Conservation (phyloP, 2,329 filamentous ascomycete genomes). For the Orbilia oligospora region DNA sequence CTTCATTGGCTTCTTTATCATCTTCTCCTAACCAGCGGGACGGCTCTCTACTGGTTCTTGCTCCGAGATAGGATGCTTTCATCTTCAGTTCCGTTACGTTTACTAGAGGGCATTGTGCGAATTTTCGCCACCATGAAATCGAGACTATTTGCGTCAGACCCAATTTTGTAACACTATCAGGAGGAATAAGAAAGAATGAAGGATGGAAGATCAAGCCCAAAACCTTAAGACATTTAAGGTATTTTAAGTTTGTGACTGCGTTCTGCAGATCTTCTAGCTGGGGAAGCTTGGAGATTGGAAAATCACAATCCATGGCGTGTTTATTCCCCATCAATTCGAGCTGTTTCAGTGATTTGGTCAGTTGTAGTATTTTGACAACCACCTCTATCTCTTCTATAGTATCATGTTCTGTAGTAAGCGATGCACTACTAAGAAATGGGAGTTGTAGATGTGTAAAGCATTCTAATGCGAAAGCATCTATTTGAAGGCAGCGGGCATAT, state of each 20-base stretch:
- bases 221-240: background rate
- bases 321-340: background rate
- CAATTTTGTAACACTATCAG: background rate
- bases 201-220: constrained; percentile 4
- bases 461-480: background rate
- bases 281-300: background rate
- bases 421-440: background rate
- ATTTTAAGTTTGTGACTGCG: background rate
- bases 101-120: no score
- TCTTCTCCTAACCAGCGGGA: no score
- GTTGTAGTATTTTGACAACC: background rate
- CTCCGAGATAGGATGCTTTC: no score
- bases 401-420: no score
- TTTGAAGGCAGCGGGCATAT: background rate
- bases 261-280: background rate
- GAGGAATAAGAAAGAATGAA: constrained; percentile 11
- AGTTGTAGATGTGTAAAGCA: background rate
- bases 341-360: background rate
- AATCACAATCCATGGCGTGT: background rate
- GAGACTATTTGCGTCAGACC: background rate
- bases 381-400: background rate
- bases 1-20: no score
- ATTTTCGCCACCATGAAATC: constrained; percentile 28
- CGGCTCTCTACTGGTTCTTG: no score
- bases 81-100: no score